Base-by-base conservation (phyloP, 2,329 filamentous ascomycete species). In the Aureobasidium mangrovei region DNA sequence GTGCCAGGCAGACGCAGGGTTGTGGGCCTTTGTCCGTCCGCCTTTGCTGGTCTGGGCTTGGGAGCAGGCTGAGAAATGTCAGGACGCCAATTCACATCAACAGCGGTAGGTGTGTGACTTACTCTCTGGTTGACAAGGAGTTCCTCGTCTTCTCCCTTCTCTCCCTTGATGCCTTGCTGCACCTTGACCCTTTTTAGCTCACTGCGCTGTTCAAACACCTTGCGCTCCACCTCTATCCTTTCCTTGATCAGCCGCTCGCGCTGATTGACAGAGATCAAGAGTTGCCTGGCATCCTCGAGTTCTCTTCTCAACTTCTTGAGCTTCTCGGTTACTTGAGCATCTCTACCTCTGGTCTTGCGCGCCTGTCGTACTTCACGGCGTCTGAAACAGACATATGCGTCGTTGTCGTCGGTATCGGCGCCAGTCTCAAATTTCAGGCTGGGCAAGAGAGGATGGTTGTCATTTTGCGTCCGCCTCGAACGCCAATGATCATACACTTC, bases 351-450 rank as follows among this genome's bases (percentile, higher is more conserved):
- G 36, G 93, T 98, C 74, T 97, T 98, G 63, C 93, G 86, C 47
- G 90, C 91, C 69, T 95, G 89, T 56, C 93, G 85, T 44, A 95
- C 88, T 71, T 98, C 93, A 60, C 93, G 87, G 62, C 93, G 84
- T 67, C 93, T 83, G 80, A 98, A 98, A 72, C 93, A 98, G 64
- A 98, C 91, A 72, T 95, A 98, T 46, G 93, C 93, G 71, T 98
- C 93, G 63, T 88, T 83, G 67, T 98, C 93, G 69, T 98, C 93
- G 58, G 85, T 94, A 60, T 97, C 91, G 67, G 89, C 86, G 59
- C 93, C 89, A 44, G 85, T 94, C 74, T 98, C 93, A 61, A 95
- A 93, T 74, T 96, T 96, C 67, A 97, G 81, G 26, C 76, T 78
- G 6, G 89, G 82, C 65, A 91, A 85, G 58, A 97, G 74, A 4